phyloP scores from a whole-genome alignment of 805 yeast genomes.

The Torulaspora gathmanii region DNA sequence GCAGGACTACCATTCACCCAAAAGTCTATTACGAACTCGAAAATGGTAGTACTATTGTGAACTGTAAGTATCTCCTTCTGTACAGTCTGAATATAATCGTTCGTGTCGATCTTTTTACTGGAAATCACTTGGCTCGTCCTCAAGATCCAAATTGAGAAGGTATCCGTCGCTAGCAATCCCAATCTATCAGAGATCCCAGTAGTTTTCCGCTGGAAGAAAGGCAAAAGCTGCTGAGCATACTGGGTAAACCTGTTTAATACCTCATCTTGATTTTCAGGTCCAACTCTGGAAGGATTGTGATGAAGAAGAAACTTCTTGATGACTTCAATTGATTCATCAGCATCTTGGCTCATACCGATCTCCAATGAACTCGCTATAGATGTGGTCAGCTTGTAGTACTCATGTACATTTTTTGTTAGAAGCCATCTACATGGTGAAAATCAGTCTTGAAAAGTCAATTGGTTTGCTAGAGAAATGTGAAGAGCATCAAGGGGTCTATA shows the following conservation, averaged over 20 bases:
- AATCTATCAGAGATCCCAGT: slow-evolving; percentile 9
- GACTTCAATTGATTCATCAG: neutral
- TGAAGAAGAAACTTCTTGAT: slow-evolving; percentile 11
- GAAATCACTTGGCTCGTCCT: slow-evolving; percentile 45
- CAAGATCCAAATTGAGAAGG: slow-evolving; percentile 59
- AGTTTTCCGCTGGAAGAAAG: slow-evolving; percentile 8
- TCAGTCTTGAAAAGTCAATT: neutral
- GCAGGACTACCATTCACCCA: slow-evolving; percentile 72
- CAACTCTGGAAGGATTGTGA: slow-evolving; percentile 14
- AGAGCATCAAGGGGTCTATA: neutral
- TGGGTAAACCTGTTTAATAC: slow-evolving; percentile 7
- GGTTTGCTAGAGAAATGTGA: neutral
- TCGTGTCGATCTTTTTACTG: slow-evolving; percentile 19
- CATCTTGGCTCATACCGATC: neutral
- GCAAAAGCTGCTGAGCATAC: slow-evolving; percentile 8
- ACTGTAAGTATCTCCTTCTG: slow-evolving; percentile 16
- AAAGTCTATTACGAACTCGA: slow-evolving; percentile 56
- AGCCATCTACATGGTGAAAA: too few species aligned
- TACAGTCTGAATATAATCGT: slow-evolving; percentile 9
- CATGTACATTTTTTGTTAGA: too few species aligned
- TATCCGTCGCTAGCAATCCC: slow-evolving; percentile 48
- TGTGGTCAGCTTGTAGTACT: neutral
- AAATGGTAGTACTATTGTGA: slow-evolving; percentile 35
- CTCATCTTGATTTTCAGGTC: slow-evolving; percentile 2
- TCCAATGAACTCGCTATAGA: neutral